Evolutionary conservation across 352 stramenopile species (phyloP), one percentile per base, ranked within the genome.

Genomic region (Pythium utonaiense): DNA sequence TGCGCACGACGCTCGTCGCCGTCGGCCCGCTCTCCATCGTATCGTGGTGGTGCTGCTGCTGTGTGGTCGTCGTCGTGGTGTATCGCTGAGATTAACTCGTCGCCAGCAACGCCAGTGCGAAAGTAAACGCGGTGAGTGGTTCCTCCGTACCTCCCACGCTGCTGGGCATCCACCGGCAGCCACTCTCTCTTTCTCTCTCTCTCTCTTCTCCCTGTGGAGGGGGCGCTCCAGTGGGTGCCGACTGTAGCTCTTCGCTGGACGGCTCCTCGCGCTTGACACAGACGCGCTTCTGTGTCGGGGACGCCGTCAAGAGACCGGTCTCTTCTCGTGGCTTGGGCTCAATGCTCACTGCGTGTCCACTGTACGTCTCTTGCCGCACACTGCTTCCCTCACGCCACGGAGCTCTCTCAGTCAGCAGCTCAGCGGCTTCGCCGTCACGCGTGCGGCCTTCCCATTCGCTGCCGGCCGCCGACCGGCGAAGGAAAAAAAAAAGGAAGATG

Each of bases 1-100:
- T 47, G 10, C 49, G 34, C 44, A 40, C 16, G 40, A 69, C 4
- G 45, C 45, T 61, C 55, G 64, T 69, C n/a, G 19, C 45, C 33
- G 55, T 38, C 52, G 33, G 25, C 27, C 25, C 19, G 28, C 10
- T 42, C 27, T 42, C 28, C 44, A 47, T 53, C 3, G 53, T 50
- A 50, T 27, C 21, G 12, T 6, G 21, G 13, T 44, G n/a, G n/a
- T n/a, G n/a, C n/a, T n/a, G n/a, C n/a, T n/a, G n/a, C n/a, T n/a
- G 28, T 33, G 28, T 33, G 28, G 5, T 33, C 28, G 28, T 33
- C 28, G 28, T 33, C 5, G 9, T 33, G 28, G 28, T 33, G 5
- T 5, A 9, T 33, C 9, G 28, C 28, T 33, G 28, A 33, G 40
- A 19, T 47, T 47, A 47, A 47, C 40, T 47, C 40, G 40, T 47